A percentile compares a stretch with the other conserved stretches of the same genome.
Evolutionary conservation across 1,284 basidiomycete genomes (phyloP).

Genomic region (Somion occarium): DNA sequence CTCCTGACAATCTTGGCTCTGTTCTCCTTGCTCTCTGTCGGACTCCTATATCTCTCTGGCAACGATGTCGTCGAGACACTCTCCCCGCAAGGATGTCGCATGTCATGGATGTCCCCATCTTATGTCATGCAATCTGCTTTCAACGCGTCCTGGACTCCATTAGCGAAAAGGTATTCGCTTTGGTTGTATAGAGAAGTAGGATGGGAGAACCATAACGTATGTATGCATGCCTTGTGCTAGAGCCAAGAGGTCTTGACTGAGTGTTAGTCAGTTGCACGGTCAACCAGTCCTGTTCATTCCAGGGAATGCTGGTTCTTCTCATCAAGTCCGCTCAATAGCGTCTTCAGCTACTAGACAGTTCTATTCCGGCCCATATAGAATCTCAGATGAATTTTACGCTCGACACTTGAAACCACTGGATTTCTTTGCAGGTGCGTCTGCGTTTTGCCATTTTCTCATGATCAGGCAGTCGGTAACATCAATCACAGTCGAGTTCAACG

Average conservation of each 20-base stretch:
- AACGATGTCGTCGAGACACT: slow-evolving; percentile 23
- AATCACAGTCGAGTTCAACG: slow-evolving; percentile 86
- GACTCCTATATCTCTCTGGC: slow-evolving; percentile 23
- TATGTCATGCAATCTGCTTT: slow-evolving; percentile 71
- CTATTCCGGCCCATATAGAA: slow-evolving; percentile 50
- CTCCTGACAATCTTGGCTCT: slow-evolving; percentile 11
- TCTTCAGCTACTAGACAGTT: slow-evolving; percentile 85
- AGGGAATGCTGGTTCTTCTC: slow-evolving; percentile 94
- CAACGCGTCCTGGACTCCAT: slow-evolving; percentile 60
- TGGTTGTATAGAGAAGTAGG: slow-evolving; percentile 91
- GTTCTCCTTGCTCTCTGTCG: slow-evolving; percentile 19
- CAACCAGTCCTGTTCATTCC: slow-evolving; percentile 93
- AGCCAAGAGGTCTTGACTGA: slow-evolving; percentile 21
- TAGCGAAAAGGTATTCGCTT: slow-evolving; percentile 75
- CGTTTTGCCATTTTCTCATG: background rate
- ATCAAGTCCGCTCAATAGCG: slow-evolving; percentile 93
- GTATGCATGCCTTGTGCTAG: slow-evolving; percentile 21
- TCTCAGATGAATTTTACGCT: slow-evolving; percentile 46
- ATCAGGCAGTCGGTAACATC: background rate
- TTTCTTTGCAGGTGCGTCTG: slow-evolving; percentile 58
- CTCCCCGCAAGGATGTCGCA: slow-evolving; percentile 84
- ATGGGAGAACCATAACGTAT: slow-evolving; percentile 67
- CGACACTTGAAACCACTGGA: slow-evolving; percentile 60
- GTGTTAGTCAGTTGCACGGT: slow-evolving; percentile 40
- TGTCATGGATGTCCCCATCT: slow-evolving; percentile 96